These are phyloP conservation scores for Solanum hybrid DNA, from an alignment of 305 asterid species.

Conservation along the genomic window DNA sequence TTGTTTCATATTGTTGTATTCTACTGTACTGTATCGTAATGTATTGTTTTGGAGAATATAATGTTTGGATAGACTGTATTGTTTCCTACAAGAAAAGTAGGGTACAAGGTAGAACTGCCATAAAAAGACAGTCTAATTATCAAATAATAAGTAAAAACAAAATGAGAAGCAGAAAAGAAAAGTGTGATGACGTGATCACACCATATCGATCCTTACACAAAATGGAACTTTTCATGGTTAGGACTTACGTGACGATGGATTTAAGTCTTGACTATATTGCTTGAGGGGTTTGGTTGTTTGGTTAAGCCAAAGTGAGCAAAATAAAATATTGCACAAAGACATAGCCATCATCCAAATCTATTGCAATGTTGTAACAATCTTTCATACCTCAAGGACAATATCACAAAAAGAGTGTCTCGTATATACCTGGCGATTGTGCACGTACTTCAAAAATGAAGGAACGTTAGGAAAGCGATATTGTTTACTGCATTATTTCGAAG, in stretches of 20 bases:
- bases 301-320: not conserved
- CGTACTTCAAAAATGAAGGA: conserved; percentile 35
- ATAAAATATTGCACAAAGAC: not conserved
- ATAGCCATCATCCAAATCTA: not conserved
- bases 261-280: not conserved
- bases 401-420: not conserved
- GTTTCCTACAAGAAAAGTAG: not conserved
- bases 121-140: not conserved
- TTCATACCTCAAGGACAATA: not conserved
- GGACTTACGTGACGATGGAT: not conserved
- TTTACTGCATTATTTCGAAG: not conserved
- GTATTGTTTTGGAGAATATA: not conserved
- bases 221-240: not conserved
- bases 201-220: not conserved
- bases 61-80: not conserved
- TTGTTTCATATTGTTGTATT: not conserved
- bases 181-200: not conserved
- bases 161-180: not conserved
- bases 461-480: conserved; percentile 32
- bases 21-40: not conserved
- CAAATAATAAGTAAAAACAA: not conserved
- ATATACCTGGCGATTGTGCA: conserved; percentile 34
- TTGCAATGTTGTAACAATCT: not conserved
- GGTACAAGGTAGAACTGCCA: not conserved
- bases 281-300: not conserved